Conservation (phyloP, 768 basidiomycete species). For the Trametes meyenii region DNA sequence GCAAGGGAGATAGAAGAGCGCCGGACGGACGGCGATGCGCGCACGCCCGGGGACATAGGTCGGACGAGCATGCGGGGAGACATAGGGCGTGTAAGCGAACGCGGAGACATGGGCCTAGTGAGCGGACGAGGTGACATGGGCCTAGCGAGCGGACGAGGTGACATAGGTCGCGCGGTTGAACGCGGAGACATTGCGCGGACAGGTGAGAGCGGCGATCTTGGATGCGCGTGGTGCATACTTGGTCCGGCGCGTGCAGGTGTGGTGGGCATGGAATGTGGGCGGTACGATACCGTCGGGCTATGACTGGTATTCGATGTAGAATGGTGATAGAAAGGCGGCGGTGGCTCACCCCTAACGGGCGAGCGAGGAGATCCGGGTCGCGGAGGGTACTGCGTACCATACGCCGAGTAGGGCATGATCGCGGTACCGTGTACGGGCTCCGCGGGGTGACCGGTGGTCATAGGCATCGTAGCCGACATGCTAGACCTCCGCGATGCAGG, state of each 20-base stretch:
- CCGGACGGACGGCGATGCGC: conserved; percentile 33
- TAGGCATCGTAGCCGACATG: conserved; percentile 27
- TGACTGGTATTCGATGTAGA: neutral
- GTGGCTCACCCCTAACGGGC: conserved; percentile 25
- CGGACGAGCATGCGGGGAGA: conserved; percentile 12
- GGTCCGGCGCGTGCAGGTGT: conserved; percentile 2
- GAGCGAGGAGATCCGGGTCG: conserved; percentile 23
- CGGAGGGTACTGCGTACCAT: conserved; percentile 14
- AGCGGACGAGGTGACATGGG: neutral
- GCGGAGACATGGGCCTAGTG: no score
- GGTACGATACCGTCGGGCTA: conserved; percentile 10
- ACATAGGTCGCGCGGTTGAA: neutral
- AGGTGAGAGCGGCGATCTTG: conserved; percentile 10
- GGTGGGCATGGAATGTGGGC: neutral
- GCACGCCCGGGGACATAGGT: neutral
- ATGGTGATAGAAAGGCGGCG: conserved; percentile 14
- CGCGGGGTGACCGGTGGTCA: conserved; percentile 23
- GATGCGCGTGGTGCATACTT: conserved; percentile 4
- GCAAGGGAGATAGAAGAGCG: conserved; percentile 45
- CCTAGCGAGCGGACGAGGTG: no score
- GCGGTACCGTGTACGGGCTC: conserved; percentile 30
- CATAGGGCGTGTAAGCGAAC: conserved; percentile 1
- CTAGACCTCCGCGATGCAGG: conserved; percentile 27
- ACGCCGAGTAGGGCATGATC: conserved; percentile 30
- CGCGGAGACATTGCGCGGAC: neutral